Base-by-base conservation (phyloP, 1,139 yeast species). In the Sugiyamaella paludigena region DNA sequence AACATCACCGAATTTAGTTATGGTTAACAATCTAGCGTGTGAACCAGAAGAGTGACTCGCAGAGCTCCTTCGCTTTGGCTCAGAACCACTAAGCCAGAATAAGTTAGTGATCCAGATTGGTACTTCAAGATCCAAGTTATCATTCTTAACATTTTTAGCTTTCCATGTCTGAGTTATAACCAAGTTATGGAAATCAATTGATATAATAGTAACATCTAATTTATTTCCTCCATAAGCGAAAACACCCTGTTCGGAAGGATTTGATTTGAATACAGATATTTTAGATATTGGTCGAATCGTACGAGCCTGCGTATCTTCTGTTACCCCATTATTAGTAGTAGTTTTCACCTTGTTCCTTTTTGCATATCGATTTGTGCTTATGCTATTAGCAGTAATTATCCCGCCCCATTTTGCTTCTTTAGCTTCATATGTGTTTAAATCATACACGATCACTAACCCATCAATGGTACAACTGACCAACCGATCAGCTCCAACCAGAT, bases 1-100 rank as follows among this genome's bases (percentile, higher is more conserved):
- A 15, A 70, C 42, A 33, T 84, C 84, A 0, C 95, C 95, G 57
- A 81, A 78, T 52, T 77, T 72, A 1, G 96, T 87, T 2, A 83
- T 78, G 0, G 88, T 79, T 9, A 85, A 69, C 34, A 87, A 68
- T 19, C 47, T 50, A 4, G 36, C 40, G 6, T 47, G 30, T 7
- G 52, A 46, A 6, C 35, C 36, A 10, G 39, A 13, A n/a, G 31
- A 11, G 11, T 40, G 35, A 16, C 40, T 24, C 3, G 19, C 24
- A 30, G 36, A 24, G n/a, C n/a, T 19, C 24, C 24, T 19, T 19
- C 3, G 24, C 24, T 19, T 19, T 27, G 15, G 19, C 31, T 40
- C 41, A 19, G 24, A 5, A 19, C 24, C 24, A 16, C 43, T 48
- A 15, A 69, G 35, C 51, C 69, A 71, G n/a, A 51, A 56, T 7